Conservation (phyloP, 768 basidiomycete genomes). For the Neoboletus magnificus region DNA sequence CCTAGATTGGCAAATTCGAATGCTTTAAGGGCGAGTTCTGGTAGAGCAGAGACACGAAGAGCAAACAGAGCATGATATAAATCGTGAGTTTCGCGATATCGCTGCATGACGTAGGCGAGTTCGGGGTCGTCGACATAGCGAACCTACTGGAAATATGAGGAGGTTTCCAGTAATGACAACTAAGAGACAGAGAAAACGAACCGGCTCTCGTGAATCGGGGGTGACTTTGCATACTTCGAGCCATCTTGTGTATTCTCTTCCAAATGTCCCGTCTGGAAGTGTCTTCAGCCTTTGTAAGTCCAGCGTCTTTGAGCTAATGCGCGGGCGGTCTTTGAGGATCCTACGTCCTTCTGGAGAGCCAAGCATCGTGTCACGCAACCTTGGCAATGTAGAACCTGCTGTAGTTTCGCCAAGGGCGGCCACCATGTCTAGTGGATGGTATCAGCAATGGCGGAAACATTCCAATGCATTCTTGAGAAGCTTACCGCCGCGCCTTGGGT, state of each 20-base stretch:
- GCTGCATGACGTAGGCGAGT: slow-evolving; percentile 95
- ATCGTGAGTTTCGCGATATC: slow-evolving; percentile 97
- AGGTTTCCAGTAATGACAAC: not conserved
- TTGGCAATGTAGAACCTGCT: slow-evolving; percentile 72
- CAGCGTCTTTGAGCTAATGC: slow-evolving; percentile 73
- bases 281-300: slow-evolving; percentile 63
- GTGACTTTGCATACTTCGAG: slow-evolving; percentile 82
- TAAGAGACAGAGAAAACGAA: slow-evolving; percentile 35
- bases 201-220: slow-evolving; percentile 91
- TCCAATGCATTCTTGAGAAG: not conserved
- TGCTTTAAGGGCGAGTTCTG: slow-evolving; percentile 90
- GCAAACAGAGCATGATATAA: slow-evolving; percentile 92
- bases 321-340: slow-evolving; percentile 80
- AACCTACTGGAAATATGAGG: slow-evolving; percentile 50
- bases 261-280: slow-evolving; percentile 79
- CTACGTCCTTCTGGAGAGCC: slow-evolving; percentile 76
- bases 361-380: slow-evolving; percentile 75
- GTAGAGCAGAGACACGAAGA: slow-evolving; percentile 85
- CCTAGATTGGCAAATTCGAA: slow-evolving; percentile 93
- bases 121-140: slow-evolving; percentile 94
- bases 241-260: slow-evolving; percentile 86
- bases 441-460: not conserved
- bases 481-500: slow-evolving; percentile 85
- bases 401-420: slow-evolving; percentile 94
- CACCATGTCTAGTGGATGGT: slow-evolving; percentile 81